phyloP scores from a whole-genome alignment of 2,329 filamentous ascomycete genomes.

The Aureobasidium sp. region DNA sequence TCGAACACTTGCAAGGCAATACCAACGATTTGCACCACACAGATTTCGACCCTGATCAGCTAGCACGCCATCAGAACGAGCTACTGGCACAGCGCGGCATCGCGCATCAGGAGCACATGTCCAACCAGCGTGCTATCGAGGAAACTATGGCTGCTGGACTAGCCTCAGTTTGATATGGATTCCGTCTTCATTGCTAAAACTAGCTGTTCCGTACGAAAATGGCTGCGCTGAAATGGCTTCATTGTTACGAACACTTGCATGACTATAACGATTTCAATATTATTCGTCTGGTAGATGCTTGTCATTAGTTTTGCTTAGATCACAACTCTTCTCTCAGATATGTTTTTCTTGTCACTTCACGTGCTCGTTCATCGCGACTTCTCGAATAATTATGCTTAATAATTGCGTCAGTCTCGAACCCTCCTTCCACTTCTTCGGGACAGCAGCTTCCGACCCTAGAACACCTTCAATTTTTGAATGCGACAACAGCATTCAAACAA shows the following conservation, averaged over 20 bases:
- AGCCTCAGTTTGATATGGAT: background rate
- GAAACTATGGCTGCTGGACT: constrained; percentile 9
- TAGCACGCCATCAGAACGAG: constrained; percentile 8
- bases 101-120: constrained; percentile 9
- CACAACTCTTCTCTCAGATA: background rate
- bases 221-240: background rate
- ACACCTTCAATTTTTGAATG: background rate
- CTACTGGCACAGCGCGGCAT: constrained; percentile 10
- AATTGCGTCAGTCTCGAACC: background rate
- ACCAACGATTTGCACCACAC: constrained; percentile 2
- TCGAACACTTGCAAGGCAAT: constrained; percentile 7
- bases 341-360: background rate
- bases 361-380: background rate
- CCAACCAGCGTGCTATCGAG: background rate
- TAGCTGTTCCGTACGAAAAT: background rate
- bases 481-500: background rate
- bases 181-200: background rate
- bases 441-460: background rate
- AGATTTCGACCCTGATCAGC: constrained; percentile 6
- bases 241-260: background rate
- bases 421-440: background rate
- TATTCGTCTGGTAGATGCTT: background rate
- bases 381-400: background rate
- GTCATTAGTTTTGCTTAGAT: background rate
- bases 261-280: background rate